Conservation (phyloP, 352 stramenopile species). For the Peronospora belbahrii region DNA sequence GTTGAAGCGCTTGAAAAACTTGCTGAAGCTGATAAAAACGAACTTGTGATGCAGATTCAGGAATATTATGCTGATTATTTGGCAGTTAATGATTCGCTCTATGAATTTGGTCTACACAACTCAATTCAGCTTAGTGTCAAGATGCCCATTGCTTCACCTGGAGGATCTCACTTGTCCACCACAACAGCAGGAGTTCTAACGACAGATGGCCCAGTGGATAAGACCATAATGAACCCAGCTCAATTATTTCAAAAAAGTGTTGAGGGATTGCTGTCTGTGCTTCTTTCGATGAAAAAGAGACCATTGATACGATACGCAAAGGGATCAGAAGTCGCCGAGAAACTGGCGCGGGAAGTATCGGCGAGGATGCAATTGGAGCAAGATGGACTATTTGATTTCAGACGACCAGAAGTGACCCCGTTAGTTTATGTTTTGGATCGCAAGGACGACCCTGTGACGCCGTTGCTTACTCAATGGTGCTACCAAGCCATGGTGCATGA, state of each 20-base stretch:
- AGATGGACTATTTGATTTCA: constrained; percentile 98
- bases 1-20: constrained; percentile 92
- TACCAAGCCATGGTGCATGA: constrained; percentile 99
- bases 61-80: constrained; percentile 99
- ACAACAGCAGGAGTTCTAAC: constrained; percentile 44
- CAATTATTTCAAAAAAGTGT: constrained; percentile 89
- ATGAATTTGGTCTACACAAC: constrained; percentile 91
- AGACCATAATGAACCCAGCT: constrained; percentile 21
- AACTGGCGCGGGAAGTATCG: constrained; percentile 91
- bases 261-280: constrained; percentile 88
- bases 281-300: constrained; percentile 94
- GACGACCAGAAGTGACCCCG: constrained; percentile 70
- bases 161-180: constrained; percentile 23
- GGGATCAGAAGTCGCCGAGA: constrained; percentile 87
- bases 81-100: constrained; percentile 96
- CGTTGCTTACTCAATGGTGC: constrained; percentile 96
- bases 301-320: constrained; percentile 94
- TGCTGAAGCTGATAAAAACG: constrained; percentile 92
- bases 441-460: constrained; percentile 97
- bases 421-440: constrained; percentile 94
- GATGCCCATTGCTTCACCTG: constrained; percentile 19
- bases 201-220: constrained; percentile 23
- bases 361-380: constrained; percentile 89
- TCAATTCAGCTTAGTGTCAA: constrained; percentile 47
- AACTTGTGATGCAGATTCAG: constrained; percentile 92